Evolutionary conservation across 306 rosid species (phyloP), one percentile per base, ranked within the genome.

Genomic region (Pterocarpus macrocarpus): DNA sequence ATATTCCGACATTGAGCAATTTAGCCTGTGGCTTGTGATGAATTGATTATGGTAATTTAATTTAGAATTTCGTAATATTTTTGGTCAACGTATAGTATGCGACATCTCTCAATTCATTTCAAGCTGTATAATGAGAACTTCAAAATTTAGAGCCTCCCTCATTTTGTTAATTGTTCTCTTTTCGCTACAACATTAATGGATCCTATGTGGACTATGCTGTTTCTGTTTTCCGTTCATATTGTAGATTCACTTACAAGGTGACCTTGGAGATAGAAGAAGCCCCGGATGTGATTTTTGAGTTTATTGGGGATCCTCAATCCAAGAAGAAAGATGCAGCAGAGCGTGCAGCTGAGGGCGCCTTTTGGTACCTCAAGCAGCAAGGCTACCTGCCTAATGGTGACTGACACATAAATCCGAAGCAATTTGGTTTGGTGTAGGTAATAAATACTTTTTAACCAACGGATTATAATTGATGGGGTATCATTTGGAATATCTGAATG

Each of bases 261-360:
- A 82, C 61, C 4, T 69, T 95, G 71, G 87, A 83, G 81, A 88
- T 91, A 9, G 97, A 95, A 74, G 98, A 93, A 33, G 44, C 56
- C 35, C 81, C 87, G 7, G 88, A 79, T 79, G 49, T 47, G 80
- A 16, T 82, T 62, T 82, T 91, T 9, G 96, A 89, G 87, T 85
- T 89, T 80, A n/a, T 73, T 32, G 90, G 99, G 52, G 76, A 76
- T 64, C 84, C 97, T 5, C 81, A 52, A 52, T 3, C 17, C 12
- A 95, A 64, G 59, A 95, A 93, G 92, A 93, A 89, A 75, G 90
- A 87, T 28, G 98, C 99, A 5, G 88, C 88, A 4, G 97, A 95
- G 87, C 76, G 83, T 82, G 98, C 98, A 0, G 97, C 98, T 22
- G 94, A 91, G 86, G 97, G 89, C 63, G 97, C 91, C 43, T 78